Percentiles rank a stretch among this genome's conserved stretches.
These are phyloP conservation scores for Neonectria faginata DNA, from an alignment of 2,329 filamentous ascomycete genomes.

Conservation along the genomic window DNA sequence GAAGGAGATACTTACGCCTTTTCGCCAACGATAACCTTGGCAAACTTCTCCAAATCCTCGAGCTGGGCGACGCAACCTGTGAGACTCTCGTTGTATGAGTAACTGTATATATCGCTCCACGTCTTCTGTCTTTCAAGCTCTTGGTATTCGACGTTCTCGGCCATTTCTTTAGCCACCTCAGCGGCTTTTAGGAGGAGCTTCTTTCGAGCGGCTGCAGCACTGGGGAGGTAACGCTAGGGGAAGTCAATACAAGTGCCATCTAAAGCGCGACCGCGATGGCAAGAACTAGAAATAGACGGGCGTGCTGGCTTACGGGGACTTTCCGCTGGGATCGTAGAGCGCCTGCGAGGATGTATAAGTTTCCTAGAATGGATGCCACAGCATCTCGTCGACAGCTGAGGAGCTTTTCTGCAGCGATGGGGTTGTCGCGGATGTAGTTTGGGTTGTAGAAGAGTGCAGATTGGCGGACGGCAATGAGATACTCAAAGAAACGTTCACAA, in stretches of 20 bases:
- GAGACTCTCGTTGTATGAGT: constrained; percentile 64
- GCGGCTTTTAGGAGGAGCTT: constrained; percentile 63
- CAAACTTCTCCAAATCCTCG: constrained; percentile 66
- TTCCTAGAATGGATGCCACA: constrained; percentile 68
- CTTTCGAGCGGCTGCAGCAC: constrained; percentile 64
- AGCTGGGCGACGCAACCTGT: constrained; percentile 67
- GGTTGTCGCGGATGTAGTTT: constrained; percentile 62
- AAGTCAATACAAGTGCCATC: constrained; percentile 3
- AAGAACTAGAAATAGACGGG: neutral
- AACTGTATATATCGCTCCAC: constrained; percentile 69
- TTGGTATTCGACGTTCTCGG: constrained; percentile 32
- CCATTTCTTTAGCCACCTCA: constrained; percentile 56
- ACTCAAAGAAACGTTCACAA: constrained; percentile 70
- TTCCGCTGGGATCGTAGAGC: constrained; percentile 63
- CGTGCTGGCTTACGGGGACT: constrained; percentile 57
- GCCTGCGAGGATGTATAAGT: constrained; percentile 68
- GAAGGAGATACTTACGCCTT: constrained; percentile 52
- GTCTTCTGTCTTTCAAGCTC: constrained; percentile 54
- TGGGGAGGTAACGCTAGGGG: constrained; percentile 64
- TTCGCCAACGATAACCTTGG: constrained; percentile 69
- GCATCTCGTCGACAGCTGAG: constrained; percentile 66
- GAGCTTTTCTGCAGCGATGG: constrained; percentile 61
- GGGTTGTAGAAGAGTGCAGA: constrained; percentile 69
- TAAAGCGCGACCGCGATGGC: neutral
- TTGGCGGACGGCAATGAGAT: constrained; percentile 68